Conservation (phyloP, 495 filamentous ascomycete genomes). For the Lasiosphaeria hispida region DNA sequence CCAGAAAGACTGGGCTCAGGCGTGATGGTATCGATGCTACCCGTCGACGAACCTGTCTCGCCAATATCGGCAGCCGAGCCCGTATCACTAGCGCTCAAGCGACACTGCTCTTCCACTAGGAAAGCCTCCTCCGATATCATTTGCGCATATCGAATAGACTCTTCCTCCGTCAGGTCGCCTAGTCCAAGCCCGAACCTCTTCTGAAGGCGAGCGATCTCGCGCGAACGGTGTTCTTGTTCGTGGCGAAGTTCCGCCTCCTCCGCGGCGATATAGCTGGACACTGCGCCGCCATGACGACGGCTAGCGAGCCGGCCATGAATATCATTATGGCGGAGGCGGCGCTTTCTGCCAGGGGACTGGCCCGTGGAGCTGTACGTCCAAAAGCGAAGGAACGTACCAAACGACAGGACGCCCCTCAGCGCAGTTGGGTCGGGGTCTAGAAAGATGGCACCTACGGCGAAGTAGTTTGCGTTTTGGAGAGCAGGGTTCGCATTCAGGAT, state of each 20-base stretch:
- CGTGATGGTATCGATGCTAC: constrained; percentile 48
- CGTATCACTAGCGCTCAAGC: constrained; percentile 49
- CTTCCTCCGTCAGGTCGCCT: constrained; percentile 78
- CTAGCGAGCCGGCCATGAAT: constrained; percentile 39
- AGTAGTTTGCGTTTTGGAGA: constrained; percentile 61
- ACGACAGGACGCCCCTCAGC: constrained; percentile 86
- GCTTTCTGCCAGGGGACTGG: constrained; percentile 44
- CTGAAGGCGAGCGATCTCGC: constrained; percentile 65
- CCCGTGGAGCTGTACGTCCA: constrained; percentile 83
- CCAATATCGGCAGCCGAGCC: constrained; percentile 46
- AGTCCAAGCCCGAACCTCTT: constrained; percentile 80
- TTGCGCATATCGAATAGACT: constrained; percentile 82
- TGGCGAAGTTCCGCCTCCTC: constrained; percentile 75
- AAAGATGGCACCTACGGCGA: constrained; percentile 76
- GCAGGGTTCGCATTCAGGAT: constrained; percentile 38
- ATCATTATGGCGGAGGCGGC: constrained; percentile 43
- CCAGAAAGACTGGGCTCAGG: constrained; percentile 50
- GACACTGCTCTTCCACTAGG: constrained; percentile 58
- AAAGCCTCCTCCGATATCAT: constrained; percentile 82
- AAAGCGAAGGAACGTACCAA: constrained; percentile 83
- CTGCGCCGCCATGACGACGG: constrained; percentile 39
- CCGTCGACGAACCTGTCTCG: constrained; percentile 48
- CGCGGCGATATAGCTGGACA: constrained; percentile 73
- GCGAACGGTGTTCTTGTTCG: constrained; percentile 57
- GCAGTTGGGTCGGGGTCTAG: constrained; percentile 87